Conservation (phyloP, 306 rosid species). For the Rosa multiflora region DNA sequence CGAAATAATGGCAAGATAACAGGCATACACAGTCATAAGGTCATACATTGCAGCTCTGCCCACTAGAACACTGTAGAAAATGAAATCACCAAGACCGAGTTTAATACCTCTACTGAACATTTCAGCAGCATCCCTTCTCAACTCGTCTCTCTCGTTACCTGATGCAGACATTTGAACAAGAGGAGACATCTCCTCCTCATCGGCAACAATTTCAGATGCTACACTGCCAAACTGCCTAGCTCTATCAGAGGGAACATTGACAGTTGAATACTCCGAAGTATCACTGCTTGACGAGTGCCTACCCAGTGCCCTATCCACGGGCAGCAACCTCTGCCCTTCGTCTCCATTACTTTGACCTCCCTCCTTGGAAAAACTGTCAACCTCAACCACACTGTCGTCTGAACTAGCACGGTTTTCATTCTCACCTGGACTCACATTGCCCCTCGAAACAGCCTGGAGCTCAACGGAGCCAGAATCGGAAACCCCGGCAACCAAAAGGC, state of each 20-base stretch:
- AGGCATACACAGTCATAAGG: constrained; percentile 94
- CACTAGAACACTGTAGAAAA: constrained; percentile 94
- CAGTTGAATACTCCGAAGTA: constrained; percentile 37
- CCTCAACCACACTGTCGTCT: constrained; percentile 25
- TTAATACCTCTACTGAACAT: constrained; percentile 62
- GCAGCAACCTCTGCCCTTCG: constrained; percentile 57
- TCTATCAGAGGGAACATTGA: constrained; percentile 20
- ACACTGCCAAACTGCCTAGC: constrained; percentile 24
- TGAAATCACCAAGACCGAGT: constrained; percentile 93
- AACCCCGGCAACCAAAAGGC: constrained; percentile 57
- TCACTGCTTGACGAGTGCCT: constrained; percentile 30
- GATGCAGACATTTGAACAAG: constrained; percentile 50
- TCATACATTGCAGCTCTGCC: constrained; percentile 99
- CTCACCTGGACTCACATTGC: constrained; percentile 24
- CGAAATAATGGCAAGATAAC: constrained; percentile 92
- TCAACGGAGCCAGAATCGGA: constrained; percentile 61
- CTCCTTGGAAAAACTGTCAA: constrained; percentile 18
- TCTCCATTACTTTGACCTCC: constrained; percentile 21
- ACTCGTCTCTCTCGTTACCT: constrained; percentile 37
- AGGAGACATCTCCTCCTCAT: constrained; percentile 59
- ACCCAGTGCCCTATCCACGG: constrained; percentile 35
- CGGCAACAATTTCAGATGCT: constrained; percentile 33
- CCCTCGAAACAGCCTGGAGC: constrained; percentile 57
- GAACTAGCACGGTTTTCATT: constrained; percentile 12
- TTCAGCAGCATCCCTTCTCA: constrained; percentile 38